Conservation (phyloP, 768 basidiomycete genomes). For the Tephrocybe rancida region DNA sequence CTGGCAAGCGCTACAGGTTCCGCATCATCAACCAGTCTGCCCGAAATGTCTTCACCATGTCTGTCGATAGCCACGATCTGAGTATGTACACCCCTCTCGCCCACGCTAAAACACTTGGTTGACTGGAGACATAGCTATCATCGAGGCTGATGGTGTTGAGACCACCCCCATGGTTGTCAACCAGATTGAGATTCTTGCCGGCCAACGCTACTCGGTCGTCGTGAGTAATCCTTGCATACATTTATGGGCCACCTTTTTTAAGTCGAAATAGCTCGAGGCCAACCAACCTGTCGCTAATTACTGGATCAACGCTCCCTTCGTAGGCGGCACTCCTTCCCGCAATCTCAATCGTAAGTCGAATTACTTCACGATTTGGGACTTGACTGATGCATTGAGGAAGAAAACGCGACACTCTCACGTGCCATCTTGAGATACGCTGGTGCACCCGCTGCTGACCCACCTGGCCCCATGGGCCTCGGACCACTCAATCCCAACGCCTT, state of each 20-base stretch:
- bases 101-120: too few species aligned
- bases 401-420: constrained; percentile 31
- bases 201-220: constrained; percentile 45
- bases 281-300: constrained; percentile 44
- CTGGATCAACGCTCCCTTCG: constrained; percentile 36
- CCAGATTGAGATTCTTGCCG: constrained; percentile 38
- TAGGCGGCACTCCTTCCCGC: constrained; percentile 22
- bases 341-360: constrained; percentile 22
- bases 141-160: constrained; percentile 36
- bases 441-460: constrained; percentile 30
- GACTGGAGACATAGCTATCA: constrained; percentile 33
- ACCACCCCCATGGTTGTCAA: constrained; percentile 29
- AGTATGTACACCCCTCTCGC: constrained; percentile 15
- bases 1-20: constrained; percentile 52
- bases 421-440: constrained; percentile 39
- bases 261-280: constrained; percentile 25
- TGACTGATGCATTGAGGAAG: constrained; percentile 9
- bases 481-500: constrained; percentile 23
- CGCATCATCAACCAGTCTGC: constrained; percentile 55
- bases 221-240: constrained; percentile 16
- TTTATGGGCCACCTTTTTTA: neutral
- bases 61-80: constrained; percentile 34
- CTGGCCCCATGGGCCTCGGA: constrained; percentile 23
- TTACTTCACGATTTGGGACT: neutral
- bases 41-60: constrained; percentile 41